Conservation (phyloP, 805 yeast species). For the Hanseniaspora osmophila region DNA sequence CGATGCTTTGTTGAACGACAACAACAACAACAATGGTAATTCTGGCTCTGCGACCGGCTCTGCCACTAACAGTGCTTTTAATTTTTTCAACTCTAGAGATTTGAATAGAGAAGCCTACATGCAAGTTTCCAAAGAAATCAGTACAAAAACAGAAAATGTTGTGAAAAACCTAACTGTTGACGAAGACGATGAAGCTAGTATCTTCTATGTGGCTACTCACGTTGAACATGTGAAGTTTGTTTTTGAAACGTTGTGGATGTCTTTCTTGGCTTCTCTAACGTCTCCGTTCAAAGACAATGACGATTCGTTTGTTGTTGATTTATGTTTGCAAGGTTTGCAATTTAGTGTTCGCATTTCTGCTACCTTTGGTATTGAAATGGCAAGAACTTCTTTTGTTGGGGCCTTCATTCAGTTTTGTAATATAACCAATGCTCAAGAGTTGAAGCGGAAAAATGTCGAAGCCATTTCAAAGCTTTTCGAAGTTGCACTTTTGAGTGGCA, state of each 20-base stretch:
- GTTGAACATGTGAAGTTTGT: conserved; percentile 85
- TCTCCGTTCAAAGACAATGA: conserved; percentile 86
- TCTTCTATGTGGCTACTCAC: conserved; percentile 72
- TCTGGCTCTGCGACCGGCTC: conserved; percentile 13
- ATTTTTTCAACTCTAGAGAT: conserved; percentile 57
- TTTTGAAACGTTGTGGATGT: conserved; percentile 94
- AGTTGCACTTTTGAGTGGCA: conserved; percentile 70
- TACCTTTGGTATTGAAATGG: conserved; percentile 67
- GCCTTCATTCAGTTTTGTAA: conserved; percentile 81
- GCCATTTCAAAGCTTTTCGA: conserved; percentile 66
- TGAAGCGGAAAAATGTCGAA: conserved; percentile 64
- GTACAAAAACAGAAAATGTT: conserved; percentile 74
- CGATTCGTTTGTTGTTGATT: conserved; percentile 51
- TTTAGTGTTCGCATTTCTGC: conserved; percentile 74
- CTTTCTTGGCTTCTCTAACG: conserved; percentile 83
- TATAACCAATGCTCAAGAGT: conserved; percentile 62
- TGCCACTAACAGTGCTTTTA: conserved; percentile 30
- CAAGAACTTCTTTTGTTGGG: conserved; percentile 78
- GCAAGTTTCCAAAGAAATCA: conserved; percentile 85
- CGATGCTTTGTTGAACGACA: conserved; percentile 56
- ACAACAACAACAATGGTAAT: conserved; percentile 11
- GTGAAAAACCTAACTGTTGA: conserved; percentile 50
- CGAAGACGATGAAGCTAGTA: conserved; percentile 29
- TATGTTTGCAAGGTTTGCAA: conserved; percentile 75
- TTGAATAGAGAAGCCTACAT: conserved; percentile 70